These are phyloP conservation scores for Marvania coccoides DNA, from an alignment of 139 green algal species.

Conservation along the genomic window DNA sequence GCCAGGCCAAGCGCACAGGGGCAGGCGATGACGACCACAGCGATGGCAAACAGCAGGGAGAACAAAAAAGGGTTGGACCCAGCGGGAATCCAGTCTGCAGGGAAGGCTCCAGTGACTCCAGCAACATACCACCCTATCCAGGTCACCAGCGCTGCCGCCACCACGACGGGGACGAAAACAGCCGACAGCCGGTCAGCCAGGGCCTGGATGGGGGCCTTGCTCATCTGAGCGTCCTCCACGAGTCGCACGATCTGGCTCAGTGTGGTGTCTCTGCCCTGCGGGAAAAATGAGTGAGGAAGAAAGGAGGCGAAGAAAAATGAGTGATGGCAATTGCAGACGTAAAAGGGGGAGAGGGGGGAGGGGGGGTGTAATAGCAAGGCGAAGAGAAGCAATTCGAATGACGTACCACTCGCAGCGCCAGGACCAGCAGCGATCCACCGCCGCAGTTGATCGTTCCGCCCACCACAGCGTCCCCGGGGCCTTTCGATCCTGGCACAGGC, in stretches of 20 bases:
- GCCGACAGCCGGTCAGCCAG: conserved; percentile 78
- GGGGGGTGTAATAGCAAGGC: too few species aligned
- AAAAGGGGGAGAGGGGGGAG: too few species aligned
- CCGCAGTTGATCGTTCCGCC: conserved; percentile 88
- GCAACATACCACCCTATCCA: conserved; percentile 71
- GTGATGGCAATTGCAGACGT: too few species aligned
- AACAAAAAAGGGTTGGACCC: conserved; percentile 83
- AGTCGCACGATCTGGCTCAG: conserved; percentile 90
- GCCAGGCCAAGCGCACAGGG: conserved; percentile 93
- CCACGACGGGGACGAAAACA: conserved; percentile 86
- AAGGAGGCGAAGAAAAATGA: too few species aligned
- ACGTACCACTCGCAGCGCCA: conserved; percentile 62
- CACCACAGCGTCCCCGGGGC: conserved; percentile 56
- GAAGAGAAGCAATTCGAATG: too few species aligned
- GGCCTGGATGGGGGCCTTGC: conserved; percentile 92
- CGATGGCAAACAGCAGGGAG: conserved; percentile 88
- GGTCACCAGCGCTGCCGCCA: conserved; percentile 65
- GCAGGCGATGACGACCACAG: conserved; percentile 96
- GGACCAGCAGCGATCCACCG: conserved; percentile 52
- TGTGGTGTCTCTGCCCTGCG: conserved; percentile 72
- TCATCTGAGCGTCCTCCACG: conserved; percentile 89
- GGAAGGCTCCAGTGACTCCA: conserved; percentile 37
- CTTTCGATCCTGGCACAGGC: conserved; percentile 65
- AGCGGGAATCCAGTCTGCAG: conserved; percentile 63
- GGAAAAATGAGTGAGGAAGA: too few species aligned